Conservation (phyloP, 169 alveolate species). For the Babesia caballi region DNA sequence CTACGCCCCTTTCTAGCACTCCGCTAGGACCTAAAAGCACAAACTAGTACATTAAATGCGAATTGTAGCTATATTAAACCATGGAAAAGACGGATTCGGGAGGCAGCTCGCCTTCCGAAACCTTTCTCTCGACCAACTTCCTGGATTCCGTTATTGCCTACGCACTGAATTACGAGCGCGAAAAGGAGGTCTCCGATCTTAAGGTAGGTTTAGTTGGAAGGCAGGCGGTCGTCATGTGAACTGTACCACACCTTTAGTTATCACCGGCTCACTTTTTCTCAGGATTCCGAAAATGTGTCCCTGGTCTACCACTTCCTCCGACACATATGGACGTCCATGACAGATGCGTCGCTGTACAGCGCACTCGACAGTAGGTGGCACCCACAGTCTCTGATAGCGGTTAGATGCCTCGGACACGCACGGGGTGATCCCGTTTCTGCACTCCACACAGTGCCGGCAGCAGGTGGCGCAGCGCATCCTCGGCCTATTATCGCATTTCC, state of each 20-base stretch:
- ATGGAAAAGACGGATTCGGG: background rate
- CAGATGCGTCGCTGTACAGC: conserved; percentile 37
- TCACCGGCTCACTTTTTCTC: background rate
- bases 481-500: conserved; percentile 41
- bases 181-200: conserved; percentile 10
- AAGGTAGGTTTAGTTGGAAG: conserved; percentile 16
- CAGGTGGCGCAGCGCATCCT: conserved; percentile 31
- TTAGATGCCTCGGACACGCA: background rate
- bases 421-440: conserved; percentile 45
- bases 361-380: background rate
- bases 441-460: conserved; percentile 13
- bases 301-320: conserved; percentile 36
- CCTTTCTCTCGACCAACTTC: conserved; percentile 1
- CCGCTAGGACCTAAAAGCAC: no score
- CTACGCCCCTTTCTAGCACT: no score
- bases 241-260: background rate
- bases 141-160: conserved; percentile 29
- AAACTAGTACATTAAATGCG: no score
- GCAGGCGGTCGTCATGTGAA: background rate
- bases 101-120: background rate
- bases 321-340: conserved; percentile 52
- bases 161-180: conserved; percentile 23
- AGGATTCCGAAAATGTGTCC: conserved; percentile 57
- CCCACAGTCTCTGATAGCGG: background rate
- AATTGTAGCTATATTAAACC: no score